Evolutionary conservation across 805 yeast species (phyloP).

Genomic region (Kuraishia hungarica): DNA sequence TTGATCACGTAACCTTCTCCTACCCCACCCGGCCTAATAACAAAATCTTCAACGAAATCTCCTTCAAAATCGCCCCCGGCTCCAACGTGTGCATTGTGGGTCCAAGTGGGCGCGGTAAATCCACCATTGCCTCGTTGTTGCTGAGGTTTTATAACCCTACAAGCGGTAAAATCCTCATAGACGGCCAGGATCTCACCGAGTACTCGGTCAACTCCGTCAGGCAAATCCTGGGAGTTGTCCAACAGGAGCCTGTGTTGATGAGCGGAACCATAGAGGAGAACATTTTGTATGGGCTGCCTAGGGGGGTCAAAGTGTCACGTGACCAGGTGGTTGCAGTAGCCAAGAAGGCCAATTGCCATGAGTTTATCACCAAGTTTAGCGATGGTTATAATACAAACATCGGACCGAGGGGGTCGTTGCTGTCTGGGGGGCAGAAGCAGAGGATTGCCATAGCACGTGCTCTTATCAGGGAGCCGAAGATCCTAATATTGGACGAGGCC

Average conservation of each 20-base stretch:
- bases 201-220: slow-evolving; percentile 73
- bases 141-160: slow-evolving; percentile 78
- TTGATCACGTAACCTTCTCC: slow-evolving; percentile 58
- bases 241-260: slow-evolving; percentile 85
- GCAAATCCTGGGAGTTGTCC: slow-evolving; percentile 75
- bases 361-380: slow-evolving; percentile 69
- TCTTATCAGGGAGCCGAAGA: slow-evolving; percentile 58
- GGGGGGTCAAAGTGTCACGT: slow-evolving; percentile 41
- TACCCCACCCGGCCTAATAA: slow-evolving; percentile 85
- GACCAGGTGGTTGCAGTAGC: slow-evolving; percentile 59
- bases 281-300: slow-evolving; percentile 59
- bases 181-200: slow-evolving; percentile 55
- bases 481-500: slow-evolving; percentile 85
- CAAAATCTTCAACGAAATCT: slow-evolving; percentile 52
- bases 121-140: slow-evolving; percentile 76
- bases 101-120: slow-evolving; percentile 93
- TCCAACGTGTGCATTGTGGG: slow-evolving; percentile 92
- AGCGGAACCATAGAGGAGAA: slow-evolving; percentile 87
- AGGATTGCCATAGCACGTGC: slow-evolving; percentile 89
- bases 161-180: slow-evolving; percentile 59
- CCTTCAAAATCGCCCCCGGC: slow-evolving; percentile 64
- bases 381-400: slow-evolving; percentile 74
- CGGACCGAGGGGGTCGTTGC: slow-evolving; percentile 64
- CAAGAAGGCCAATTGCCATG: slow-evolving; percentile 62
- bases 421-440: slow-evolving; percentile 95